These are phyloP conservation scores for Geotrichum ghanense DNA, from an alignment of 805 yeast species.

Conservation along the genomic window DNA sequence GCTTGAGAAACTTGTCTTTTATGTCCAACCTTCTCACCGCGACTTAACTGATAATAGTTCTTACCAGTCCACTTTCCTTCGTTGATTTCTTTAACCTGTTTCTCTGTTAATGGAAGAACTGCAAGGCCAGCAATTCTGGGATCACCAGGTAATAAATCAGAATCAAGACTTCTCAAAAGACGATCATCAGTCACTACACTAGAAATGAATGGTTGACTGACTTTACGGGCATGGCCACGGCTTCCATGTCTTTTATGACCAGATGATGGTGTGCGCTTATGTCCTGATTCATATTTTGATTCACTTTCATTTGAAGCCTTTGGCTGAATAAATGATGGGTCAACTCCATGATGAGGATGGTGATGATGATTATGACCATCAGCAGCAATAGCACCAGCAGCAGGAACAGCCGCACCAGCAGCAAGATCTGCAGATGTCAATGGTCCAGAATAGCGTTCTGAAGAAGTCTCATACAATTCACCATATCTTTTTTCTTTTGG, in stretches of 20 bases:
- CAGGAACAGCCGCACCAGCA: not conserved
- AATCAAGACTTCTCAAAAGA: not conserved
- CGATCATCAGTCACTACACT: not conserved
- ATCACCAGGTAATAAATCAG: not conserved
- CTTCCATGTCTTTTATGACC: not conserved
- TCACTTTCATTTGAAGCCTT: not conserved
- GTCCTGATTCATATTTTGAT: not conserved
- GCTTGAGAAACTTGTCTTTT: not conserved
- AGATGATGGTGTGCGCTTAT: not conserved
- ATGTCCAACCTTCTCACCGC: not conserved
- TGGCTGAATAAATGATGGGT: not conserved
- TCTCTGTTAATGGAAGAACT: not conserved
- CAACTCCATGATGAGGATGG: not conserved
- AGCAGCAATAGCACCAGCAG: not conserved
- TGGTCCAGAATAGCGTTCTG: too few species aligned
- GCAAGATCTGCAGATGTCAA: not conserved
- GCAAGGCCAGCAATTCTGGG: slow-evolving; percentile 1
- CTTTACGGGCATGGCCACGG: not conserved
- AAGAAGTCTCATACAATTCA: not conserved
- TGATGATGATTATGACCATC: not conserved
- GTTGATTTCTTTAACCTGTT: not conserved
- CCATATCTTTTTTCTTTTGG: not conserved
- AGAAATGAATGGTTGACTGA: not conserved
- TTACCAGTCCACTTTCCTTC: slow-evolving; percentile 1
- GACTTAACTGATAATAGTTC: not conserved